Conservation (phyloP, 1,284 basidiomycete genomes). For the Dichomitus squalens region DNA sequence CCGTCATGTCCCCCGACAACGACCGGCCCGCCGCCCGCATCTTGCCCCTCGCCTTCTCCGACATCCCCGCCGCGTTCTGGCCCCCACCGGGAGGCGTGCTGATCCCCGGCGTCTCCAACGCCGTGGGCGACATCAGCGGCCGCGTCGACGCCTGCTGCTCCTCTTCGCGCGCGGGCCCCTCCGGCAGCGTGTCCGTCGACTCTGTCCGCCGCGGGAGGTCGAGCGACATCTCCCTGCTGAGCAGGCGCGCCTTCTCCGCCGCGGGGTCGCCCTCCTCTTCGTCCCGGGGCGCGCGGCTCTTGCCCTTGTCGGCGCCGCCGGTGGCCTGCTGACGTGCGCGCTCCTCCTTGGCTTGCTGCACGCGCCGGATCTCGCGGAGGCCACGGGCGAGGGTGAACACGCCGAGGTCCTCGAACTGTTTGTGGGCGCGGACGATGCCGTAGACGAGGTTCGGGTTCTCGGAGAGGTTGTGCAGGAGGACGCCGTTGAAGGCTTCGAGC, state of each 20-base stretch:
- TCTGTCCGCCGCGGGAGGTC: constrained; percentile 26
- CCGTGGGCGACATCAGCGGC: constrained; percentile 45
- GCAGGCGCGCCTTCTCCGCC: constrained; percentile 65
- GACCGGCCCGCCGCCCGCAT: constrained; percentile 69
- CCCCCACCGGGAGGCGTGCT: constrained; percentile 18
- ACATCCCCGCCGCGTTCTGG: constrained; percentile 42
- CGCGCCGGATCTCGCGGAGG: constrained; percentile 80
- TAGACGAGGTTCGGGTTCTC: constrained; percentile 91
- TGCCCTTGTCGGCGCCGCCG: constrained; percentile 32
- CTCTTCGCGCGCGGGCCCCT: constrained; percentile 28
- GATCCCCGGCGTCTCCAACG: constrained; percentile 35
- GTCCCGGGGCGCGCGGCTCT: constrained; percentile 24
- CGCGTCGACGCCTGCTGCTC: constrained; percentile 22
- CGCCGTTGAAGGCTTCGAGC: constrained; percentile 88
- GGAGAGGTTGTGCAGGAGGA: constrained; percentile 70
- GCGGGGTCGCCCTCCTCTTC: constrained; percentile 38
- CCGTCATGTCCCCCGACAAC: constrained; percentile 57
- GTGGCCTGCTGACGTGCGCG: constrained; percentile 44
- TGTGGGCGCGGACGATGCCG: constrained; percentile 80
- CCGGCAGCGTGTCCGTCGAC: constrained; percentile 31
- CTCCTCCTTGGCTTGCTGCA: constrained; percentile 74
- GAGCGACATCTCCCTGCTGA: constrained; percentile 41
- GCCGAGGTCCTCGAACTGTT: constrained; percentile 84
- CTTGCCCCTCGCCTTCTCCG: constrained; percentile 89
- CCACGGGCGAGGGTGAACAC: constrained; percentile 86